Evolutionary conservation across 768 basidiomycete genomes (phyloP).

Genomic region (Suillus subaureus): DNA sequence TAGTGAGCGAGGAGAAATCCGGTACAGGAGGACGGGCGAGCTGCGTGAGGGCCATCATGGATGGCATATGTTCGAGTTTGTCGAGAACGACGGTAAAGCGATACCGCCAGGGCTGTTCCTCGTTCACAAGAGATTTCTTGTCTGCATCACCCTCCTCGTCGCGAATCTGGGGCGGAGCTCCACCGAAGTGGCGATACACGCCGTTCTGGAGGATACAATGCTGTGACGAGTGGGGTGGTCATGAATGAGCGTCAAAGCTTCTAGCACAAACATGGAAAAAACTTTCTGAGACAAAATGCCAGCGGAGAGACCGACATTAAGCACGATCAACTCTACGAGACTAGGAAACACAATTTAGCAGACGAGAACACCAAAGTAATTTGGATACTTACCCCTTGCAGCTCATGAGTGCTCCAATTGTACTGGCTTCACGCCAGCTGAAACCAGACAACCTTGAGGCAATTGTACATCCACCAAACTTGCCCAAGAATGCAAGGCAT

Average conservation of each 20-base stretch:
- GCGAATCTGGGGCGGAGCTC: constrained; percentile 7
- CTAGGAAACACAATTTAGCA: constrained; percentile 36
- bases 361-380: not conserved
- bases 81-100: constrained; percentile 88
- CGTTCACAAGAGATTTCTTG: constrained; percentile 13
- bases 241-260: constrained; percentile 82
- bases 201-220: constrained; percentile 65
- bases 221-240: constrained; percentile 75
- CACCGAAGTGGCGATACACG: constrained; percentile 52
- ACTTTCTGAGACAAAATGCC: constrained; percentile 75
- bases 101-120: constrained; percentile 43
- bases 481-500: constrained; percentile 77
- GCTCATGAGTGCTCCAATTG: constrained; percentile 92
- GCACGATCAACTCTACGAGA: constrained; percentile 91
- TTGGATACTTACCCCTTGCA: constrained; percentile 77
- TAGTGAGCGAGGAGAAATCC: not conserved
- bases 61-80: constrained; percentile 85
- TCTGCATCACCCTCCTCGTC: constrained; percentile 35
- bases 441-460: constrained; percentile 73
- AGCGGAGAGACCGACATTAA: constrained; percentile 89
- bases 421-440: constrained; percentile 75
- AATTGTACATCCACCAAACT: constrained; percentile 83
- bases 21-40: constrained; percentile 57
- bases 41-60: constrained; percentile 88
- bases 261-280: constrained; percentile 95